Evolutionary conservation across 805 yeast species (phyloP).

Genomic region (Barnettozyma botsteinii): DNA sequence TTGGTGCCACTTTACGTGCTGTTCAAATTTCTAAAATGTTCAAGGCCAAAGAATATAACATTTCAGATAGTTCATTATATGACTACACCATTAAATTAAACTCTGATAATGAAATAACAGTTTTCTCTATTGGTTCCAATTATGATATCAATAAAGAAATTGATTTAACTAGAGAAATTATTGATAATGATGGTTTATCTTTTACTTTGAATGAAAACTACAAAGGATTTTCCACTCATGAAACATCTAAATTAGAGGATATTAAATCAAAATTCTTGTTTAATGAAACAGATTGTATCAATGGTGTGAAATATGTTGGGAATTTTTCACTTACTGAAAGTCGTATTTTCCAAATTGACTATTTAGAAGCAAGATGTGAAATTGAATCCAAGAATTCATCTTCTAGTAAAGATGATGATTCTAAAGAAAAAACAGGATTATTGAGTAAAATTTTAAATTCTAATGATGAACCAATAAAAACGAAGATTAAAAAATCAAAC

Average conservation of each 20-base stretch:
- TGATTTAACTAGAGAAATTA: conserved; percentile 31
- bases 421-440: conserved; percentile 11
- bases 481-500: conserved; percentile 20
- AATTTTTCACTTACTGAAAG: conserved; percentile 42
- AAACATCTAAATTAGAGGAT: conserved; percentile 9
- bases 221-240: conserved; percentile 23
- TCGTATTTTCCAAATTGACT: conserved; percentile 43
- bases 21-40: conserved; percentile 65
- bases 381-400: too few species aligned
- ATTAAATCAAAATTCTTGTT: conserved; percentile 27
- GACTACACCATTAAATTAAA: conserved; percentile 37
- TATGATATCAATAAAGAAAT: conserved; percentile 32
- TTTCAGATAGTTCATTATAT: conserved; percentile 50
- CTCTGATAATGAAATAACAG: conserved; percentile 24
- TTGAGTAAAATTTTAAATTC: conserved; percentile 17
- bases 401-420: conserved; percentile 4
- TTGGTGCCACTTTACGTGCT: conserved; percentile 85
- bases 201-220: conserved; percentile 32
- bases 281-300: conserved; percentile 33
- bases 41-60: conserved; percentile 53
- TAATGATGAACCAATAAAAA: conserved; percentile 18
- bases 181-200: conserved; percentile 27
- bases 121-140: conserved; percentile 44
- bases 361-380: conserved; percentile 42
- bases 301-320: conserved; percentile 33